Conservation (phyloP, 805 yeast species). For the Hanseniaspora taiwanica region DNA sequence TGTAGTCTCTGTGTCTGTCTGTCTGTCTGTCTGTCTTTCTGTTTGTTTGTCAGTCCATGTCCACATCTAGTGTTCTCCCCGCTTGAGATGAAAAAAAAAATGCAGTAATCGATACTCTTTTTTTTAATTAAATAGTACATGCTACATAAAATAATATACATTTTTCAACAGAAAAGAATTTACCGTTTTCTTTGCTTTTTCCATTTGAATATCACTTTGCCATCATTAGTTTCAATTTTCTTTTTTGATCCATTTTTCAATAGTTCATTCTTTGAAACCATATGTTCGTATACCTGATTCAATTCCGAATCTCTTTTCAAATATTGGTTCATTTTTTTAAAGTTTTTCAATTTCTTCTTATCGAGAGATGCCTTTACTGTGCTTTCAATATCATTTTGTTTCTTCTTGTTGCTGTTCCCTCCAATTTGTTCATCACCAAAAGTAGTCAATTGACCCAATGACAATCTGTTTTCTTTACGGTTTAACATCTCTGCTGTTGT, state of each 20-base stretch:
- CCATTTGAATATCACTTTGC: conserved; percentile 72
- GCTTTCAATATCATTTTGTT: conserved; percentile 17
- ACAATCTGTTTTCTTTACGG: conserved; percentile 61
- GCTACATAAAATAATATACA: too few relatives aligned
- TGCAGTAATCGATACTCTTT: too few relatives aligned
- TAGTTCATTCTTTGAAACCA: conserved; percentile 70
- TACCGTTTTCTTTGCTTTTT: conserved; percentile 56
- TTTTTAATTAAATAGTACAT: too few relatives aligned
- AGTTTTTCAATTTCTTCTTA: conserved; percentile 47
- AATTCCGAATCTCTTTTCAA: conserved; percentile 60
- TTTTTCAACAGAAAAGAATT: too few relatives aligned
- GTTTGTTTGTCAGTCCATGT: too few relatives aligned
- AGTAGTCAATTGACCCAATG: conserved; percentile 38
- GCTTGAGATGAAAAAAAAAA: too few relatives aligned
- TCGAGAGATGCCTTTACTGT: conserved; percentile 29
- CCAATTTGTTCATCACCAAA: conserved; percentile 11
- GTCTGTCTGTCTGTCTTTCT: too few relatives aligned
- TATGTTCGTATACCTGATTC: conserved; percentile 50
- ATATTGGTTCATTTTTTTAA: conserved; percentile 45
- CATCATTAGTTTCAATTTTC: conserved; percentile 54
- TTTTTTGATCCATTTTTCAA: conserved; percentile 86
- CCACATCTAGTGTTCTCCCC: too few relatives aligned
- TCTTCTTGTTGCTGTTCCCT: conserved; percentile 10
- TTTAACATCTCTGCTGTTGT: conserved; percentile 53
- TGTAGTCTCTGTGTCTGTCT: too few relatives aligned